Evolutionary conservation across 257 asterid genomes (phyloP), one percentile per base, ranked within the genome.

Genomic region (Solanum neorickii): DNA sequence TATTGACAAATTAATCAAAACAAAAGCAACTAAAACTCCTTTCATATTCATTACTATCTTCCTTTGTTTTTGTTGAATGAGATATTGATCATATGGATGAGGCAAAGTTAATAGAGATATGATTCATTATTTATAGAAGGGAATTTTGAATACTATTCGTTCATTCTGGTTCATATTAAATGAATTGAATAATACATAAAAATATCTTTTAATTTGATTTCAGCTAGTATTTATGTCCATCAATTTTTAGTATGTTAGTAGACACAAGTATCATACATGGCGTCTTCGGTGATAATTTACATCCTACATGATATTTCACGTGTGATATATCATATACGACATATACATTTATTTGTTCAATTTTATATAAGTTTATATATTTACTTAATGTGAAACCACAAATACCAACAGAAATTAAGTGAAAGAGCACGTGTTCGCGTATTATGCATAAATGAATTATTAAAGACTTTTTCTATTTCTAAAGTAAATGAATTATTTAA

Each of bases 1-100:
- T 37, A 73, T 68, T 41, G 31, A 89, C 68, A 90, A 65, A n/a
- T 85, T 85, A 12, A 83, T 11, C 42, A 90, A 21, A 86, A 87
- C 47, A 13, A 46, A 27, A 8, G 75, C 56, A 37, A 52, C 41
- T 18, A 88, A 23, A 42, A 68, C 15, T 12, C 41, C 49, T 31
- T 60, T 72, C 60, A 42, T 75, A 23, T 1, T 20, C 82, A 75
- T 21, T 21, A 3, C 52, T 83, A 68, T 21, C 9, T 75, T 39
- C 29, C 56, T 65, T 5, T 68, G 56, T 39, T 39, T 39, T 74
- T 39, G 18, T 74, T 37, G 82, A 39, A 74, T 74, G 82, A 37
- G 52, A 11, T 72, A 33, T 35, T 72, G 78, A 16, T 35, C 80
- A 18, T 3, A n/a, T 77, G 83, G 83, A 75, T 75, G 56, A 75